Conservation (phyloP, 1,284 basidiomycete species). For the Irpex sp. region DNA sequence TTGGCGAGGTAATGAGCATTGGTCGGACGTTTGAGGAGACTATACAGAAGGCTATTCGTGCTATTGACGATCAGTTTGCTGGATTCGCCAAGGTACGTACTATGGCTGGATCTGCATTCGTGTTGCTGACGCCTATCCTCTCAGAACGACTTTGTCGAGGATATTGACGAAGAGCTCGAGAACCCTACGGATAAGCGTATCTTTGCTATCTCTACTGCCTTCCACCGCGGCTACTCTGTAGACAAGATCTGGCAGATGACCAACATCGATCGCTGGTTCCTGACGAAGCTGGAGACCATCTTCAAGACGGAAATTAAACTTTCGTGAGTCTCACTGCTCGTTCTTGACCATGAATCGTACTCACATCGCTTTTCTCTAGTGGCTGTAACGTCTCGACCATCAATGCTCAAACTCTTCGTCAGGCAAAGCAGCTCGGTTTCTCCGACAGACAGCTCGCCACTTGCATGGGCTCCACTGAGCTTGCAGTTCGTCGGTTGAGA, state of each 20-base stretch:
- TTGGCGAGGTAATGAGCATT: slow-evolving; percentile 99
- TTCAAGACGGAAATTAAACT: slow-evolving; percentile 75
- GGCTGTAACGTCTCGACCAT: slow-evolving; percentile 70
- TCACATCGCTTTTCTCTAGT: slow-evolving; percentile 29
- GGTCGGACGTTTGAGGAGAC: slow-evolving; percentile 98
- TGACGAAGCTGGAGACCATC: slow-evolving; percentile 83
- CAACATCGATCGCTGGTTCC: slow-evolving; percentile 98
- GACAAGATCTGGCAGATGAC: slow-evolving; percentile 97
- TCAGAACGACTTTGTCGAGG: slow-evolving; percentile 78
- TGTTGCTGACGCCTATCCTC: neutral
- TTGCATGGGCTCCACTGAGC: slow-evolving; percentile 81
- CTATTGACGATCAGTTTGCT: slow-evolving; percentile 91
- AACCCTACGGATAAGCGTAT: slow-evolving; percentile 92
- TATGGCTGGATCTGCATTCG: neutral
- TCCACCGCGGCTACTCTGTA: slow-evolving; percentile 86
- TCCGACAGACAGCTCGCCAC: slow-evolving; percentile 87
- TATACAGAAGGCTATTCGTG: slow-evolving; percentile 95
- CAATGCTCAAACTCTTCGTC: slow-evolving; percentile 61
- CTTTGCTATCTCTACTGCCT: slow-evolving; percentile 87
- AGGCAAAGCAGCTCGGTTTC: slow-evolving; percentile 94
- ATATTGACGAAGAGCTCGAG: slow-evolving; percentile 82
- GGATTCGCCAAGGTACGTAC: slow-evolving; percentile 80
- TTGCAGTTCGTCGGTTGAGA: slow-evolving; percentile 83
- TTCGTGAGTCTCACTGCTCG: slow-evolving; percentile 47
- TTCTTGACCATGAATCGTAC: neutral